Evolutionary conservation across 2,329 filamentous ascomycete species (phyloP).

Genomic region (Tolypocladium sp.): DNA sequence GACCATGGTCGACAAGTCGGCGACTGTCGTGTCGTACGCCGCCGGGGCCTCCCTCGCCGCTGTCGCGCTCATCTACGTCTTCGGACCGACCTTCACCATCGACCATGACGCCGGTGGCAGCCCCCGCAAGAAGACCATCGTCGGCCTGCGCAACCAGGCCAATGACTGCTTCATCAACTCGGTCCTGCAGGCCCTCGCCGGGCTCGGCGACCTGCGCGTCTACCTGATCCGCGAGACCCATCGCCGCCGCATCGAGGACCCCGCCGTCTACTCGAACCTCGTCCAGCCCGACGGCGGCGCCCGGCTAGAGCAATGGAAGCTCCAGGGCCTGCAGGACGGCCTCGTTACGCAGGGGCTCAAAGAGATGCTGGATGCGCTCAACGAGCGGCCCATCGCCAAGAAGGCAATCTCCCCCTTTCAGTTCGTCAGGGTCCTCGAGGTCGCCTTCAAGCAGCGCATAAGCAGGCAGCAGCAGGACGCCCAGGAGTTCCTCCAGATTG

Average conservation of each 20-base stretch:
- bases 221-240: constrained; percentile 92
- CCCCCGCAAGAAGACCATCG: constrained; percentile 72
- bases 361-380: constrained; percentile 83
- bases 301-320: constrained; percentile 47
- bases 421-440: constrained; percentile 77
- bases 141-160: constrained; percentile 81
- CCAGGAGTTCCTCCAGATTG: constrained; percentile 91
- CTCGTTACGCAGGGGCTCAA: constrained; percentile 82
- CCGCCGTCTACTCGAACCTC: constrained; percentile 61
- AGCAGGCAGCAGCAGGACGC: constrained; percentile 95
- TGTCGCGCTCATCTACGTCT: constrained; percentile 92
- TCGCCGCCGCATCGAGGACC: constrained; percentile 69
- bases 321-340: constrained; percentile 65
- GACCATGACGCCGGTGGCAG: constrained; percentile 63
- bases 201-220: constrained; percentile 76
- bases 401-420: constrained; percentile 86
- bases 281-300: constrained; percentile 36
- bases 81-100: constrained; percentile 93
- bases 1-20: constrained; percentile 27
- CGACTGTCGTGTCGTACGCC: constrained; percentile 67
- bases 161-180: constrained; percentile 98
- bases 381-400: constrained; percentile 85
- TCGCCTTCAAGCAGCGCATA: constrained; percentile 81
- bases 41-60: constrained; percentile 92
- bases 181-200: constrained; percentile 84